Evolutionary conservation across 257 asterid species (phyloP), one percentile per base, ranked within the genome.

Genomic region (Mitragyna speciosa): DNA sequence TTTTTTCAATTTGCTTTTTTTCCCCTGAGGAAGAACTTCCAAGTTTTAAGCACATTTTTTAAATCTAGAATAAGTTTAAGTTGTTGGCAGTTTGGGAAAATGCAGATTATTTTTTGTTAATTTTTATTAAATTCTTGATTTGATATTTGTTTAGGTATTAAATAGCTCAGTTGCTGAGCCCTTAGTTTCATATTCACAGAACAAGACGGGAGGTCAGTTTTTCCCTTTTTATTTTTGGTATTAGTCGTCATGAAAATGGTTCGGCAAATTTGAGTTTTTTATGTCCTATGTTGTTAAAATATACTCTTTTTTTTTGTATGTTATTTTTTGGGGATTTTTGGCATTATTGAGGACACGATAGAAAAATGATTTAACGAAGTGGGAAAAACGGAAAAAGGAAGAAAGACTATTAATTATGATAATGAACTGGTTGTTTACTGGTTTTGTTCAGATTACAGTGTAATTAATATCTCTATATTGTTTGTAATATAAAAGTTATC

Each of bases 121-220:
- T 70, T 75, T 54, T 75, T 54, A 12, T 12, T 17, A 51, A 31
- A 56, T 14, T 75, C 58, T 30, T 76, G 20, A 61, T 64, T 24
- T 81, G 20, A 7, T 69, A 36, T 68, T 45, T 69, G 3, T 43
- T 81, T 67, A 77, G 85, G 76, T 65, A 24, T 74, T 22, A 19
- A 83, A 75, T 59, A n/a, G 39, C 78, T 78, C 86, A 24, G 51
- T 8, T 22, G 48, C 5, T 54, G 76, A 26, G 17, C 71, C 24
- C 68, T 69, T 22, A 16, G 65, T 52, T 58, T 41, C 82, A 9
- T 70, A 76, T 41, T 47, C 76, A 48, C 41, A 43, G 64, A 71
- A 77, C 74, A 51, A 51, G n/a, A 82, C 79, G 19, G 45, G 28
- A 72, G 82, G 85, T 82, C 56, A 61, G 81, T 49, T 7, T 48